Percentiles rank a stretch among this genome's conserved stretches.
Evolutionary conservation across 2,329 filamentous ascomycete genomes (phyloP).

Genomic region (Aureobasidium uvarum): DNA sequence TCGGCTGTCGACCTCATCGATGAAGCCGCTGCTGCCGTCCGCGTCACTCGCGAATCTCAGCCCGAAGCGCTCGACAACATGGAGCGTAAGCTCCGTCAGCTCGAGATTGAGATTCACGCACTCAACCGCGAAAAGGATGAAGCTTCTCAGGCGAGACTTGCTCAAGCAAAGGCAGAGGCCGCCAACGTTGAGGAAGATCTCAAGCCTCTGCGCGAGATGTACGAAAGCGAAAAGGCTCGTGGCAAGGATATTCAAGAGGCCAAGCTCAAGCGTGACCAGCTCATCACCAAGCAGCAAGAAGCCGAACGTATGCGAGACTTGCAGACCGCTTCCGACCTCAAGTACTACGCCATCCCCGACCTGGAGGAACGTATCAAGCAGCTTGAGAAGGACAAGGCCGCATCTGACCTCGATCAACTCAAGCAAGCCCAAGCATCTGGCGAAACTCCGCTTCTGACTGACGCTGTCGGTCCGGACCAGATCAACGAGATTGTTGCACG

Average conservation of each 20-base stretch:
- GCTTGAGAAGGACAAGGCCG: slow-evolving; percentile 75
- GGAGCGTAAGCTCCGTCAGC: slow-evolving; percentile 82
- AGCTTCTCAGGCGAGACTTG: slow-evolving; percentile 78
- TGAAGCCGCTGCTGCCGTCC: slow-evolving; percentile 93
- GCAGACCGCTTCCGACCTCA: slow-evolving; percentile 83
- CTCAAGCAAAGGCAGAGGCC: slow-evolving; percentile 81
- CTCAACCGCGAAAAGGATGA: slow-evolving; percentile 92
- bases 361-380: slow-evolving; percentile 75
- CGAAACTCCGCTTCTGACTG: slow-evolving; percentile 71
- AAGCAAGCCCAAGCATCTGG: slow-evolving; percentile 57
- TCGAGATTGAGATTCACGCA: slow-evolving; percentile 97
- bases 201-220: slow-evolving; percentile 87
- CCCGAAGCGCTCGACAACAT: slow-evolving; percentile 94
- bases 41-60: slow-evolving; percentile 92
- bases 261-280: slow-evolving; percentile 88
- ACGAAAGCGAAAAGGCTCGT: slow-evolving; percentile 87
- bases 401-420: slow-evolving; percentile 73
- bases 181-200: slow-evolving; percentile 94
- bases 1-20: slow-evolving; percentile 96
- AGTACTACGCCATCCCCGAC: slow-evolving; percentile 97
- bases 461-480: slow-evolving; percentile 92
- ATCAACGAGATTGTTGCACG: slow-evolving; percentile 98
- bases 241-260: slow-evolving; percentile 90
- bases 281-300: slow-evolving; percentile 89
- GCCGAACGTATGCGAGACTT: slow-evolving; percentile 86